These are phyloP conservation scores for Cyclotella distinguenda DNA, from an alignment of 108 stramenopile genomes.

Conservation along the genomic window DNA sequence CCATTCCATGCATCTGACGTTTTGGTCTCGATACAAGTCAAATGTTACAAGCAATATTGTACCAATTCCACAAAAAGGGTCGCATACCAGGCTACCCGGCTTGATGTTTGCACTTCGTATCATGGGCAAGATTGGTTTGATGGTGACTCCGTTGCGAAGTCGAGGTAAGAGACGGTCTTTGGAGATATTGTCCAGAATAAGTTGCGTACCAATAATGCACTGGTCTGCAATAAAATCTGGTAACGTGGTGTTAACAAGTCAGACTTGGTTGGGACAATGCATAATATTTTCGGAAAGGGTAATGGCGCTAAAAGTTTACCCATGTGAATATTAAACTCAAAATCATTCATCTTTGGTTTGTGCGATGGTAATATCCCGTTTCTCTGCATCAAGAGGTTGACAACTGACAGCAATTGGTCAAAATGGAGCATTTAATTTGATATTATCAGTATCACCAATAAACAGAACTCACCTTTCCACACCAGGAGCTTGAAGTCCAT, in stretches of 20 bases:
- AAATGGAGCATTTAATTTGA: not conserved
- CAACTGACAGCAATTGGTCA: not conserved
- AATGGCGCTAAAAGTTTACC: not conserved
- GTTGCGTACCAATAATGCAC: slow-evolving; percentile 62
- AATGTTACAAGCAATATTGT: slow-evolving; percentile 61
- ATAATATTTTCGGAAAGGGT: not conserved
- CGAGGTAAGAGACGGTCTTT: slow-evolving; percentile 60
- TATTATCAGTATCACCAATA: not conserved
- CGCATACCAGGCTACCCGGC: slow-evolving; percentile 48
- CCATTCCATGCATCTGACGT: slow-evolving; percentile 49
- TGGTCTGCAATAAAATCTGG: slow-evolving; percentile 55
- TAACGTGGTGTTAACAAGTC: not conserved
- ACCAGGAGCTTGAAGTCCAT: slow-evolving; percentile 56
- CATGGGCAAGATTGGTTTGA: slow-evolving; percentile 70
- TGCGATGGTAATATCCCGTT: slow-evolving; percentile 50
- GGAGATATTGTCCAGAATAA: slow-evolving; percentile 63
- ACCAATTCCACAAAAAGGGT: slow-evolving; percentile 63
- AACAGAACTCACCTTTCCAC: slow-evolving; percentile 44
- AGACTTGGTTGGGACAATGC: not conserved
- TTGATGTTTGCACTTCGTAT: slow-evolving; percentile 55
- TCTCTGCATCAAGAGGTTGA: slow-evolving; percentile 24
- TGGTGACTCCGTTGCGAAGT: slow-evolving; percentile 68
- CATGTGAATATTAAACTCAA: slow-evolving; percentile 53
- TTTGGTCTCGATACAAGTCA: slow-evolving; percentile 42
- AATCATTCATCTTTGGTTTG: slow-evolving; percentile 67